phyloP scores from a whole-genome alignment of 768 basidiomycete species.

The Tylopilus felleus region DNA sequence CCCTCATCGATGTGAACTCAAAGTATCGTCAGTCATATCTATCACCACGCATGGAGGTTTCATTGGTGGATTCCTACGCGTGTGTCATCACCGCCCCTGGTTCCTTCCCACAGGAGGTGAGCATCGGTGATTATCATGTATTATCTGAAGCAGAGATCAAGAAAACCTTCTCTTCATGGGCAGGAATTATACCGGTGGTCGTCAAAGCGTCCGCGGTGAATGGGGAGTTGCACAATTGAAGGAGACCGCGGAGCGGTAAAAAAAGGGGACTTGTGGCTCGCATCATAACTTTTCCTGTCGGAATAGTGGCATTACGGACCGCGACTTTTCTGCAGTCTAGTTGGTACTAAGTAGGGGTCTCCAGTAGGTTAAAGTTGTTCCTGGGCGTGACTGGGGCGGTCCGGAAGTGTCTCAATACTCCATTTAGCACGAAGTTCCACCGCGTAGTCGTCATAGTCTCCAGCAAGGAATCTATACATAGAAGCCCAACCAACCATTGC shows the following conservation, averaged over 20 bases:
- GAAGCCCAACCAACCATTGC: conserved; percentile 96
- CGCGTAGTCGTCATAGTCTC: conserved; percentile 59
- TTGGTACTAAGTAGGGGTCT: neutral
- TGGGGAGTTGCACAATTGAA: neutral
- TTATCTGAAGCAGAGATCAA: neutral
- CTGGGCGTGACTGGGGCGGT: neutral
- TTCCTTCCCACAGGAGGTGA: conserved; percentile 62
- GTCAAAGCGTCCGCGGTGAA: neutral
- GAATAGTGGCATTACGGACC: neutral
- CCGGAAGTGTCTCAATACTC: conserved; percentile 55
- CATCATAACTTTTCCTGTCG: neutral
- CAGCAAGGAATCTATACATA: conserved; percentile 69
- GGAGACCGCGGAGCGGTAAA: neutral
- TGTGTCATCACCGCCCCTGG: conserved; percentile 42
- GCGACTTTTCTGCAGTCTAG: neutral
- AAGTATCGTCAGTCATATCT: conserved; percentile 47
- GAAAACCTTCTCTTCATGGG: neutral
- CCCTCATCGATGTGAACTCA: neutral
- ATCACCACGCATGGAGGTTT: conserved; percentile 65
- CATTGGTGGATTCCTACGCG: conserved; percentile 51
- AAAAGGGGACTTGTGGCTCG: neutral
- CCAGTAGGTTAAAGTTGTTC: neutral
- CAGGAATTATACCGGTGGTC: conserved; percentile 1
- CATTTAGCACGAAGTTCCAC: conserved; percentile 68
- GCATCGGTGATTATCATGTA: neutral